These are phyloP conservation scores for Botrytis deweyae DNA, from an alignment of 2,329 filamentous ascomycete genomes.

Conservation along the genomic window DNA sequence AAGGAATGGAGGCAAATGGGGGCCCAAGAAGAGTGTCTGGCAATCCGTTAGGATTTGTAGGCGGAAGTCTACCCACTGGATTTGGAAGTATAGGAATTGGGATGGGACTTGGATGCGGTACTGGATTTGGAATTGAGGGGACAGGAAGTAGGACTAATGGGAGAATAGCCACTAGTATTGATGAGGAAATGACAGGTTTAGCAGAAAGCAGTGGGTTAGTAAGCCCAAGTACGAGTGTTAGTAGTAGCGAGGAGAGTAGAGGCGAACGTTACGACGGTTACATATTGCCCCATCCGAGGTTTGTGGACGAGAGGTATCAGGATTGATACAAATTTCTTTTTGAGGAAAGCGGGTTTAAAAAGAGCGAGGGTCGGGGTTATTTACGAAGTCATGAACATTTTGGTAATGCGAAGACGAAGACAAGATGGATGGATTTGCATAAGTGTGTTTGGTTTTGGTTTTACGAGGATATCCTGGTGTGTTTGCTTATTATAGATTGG, in stretches of 20 bases:
- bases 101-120: slow-evolving; percentile 4
- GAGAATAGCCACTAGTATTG: slow-evolving; percentile 28
- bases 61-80: slow-evolving; percentile 6
- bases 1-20: slow-evolving; percentile 20
- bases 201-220: slow-evolving; percentile 36
- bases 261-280: slow-evolving; percentile 26
- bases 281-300: slow-evolving; percentile 17
- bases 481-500: background rate
- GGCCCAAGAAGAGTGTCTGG: slow-evolving; percentile 3
- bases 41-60: slow-evolving; percentile 9
- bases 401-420: background rate
- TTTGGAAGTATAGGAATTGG: background rate
- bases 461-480: slow-evolving; percentile 5
- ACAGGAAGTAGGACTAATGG: slow-evolving; percentile 1
- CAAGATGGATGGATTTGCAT: background rate
- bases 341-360: background rate
- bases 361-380: background rate
- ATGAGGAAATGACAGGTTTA: slow-evolving; percentile 31
- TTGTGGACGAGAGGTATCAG: slow-evolving; percentile 15
- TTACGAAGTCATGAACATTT: slow-evolving; percentile 19
- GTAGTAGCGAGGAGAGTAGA: slow-evolving; percentile 31
- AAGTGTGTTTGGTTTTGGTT: background rate
- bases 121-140: slow-evolving; percentile 15
- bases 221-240: slow-evolving; percentile 39
- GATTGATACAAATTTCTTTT: background rate